These are phyloP conservation scores for Psidium guajava DNA, from an alignment of 345 rosid species.

Conservation along the genomic window DNA sequence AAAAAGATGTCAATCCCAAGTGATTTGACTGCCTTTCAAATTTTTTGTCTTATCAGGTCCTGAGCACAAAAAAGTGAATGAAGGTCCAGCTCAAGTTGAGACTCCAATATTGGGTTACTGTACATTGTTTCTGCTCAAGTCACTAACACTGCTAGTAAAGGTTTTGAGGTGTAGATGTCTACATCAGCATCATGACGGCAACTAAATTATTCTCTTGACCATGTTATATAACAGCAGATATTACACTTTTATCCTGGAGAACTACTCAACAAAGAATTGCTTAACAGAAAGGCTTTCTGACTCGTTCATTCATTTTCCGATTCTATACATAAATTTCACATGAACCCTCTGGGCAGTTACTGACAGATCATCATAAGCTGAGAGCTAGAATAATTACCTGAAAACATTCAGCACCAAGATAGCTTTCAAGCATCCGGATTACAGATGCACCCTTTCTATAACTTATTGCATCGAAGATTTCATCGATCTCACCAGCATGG, in stretches of 20 bases:
- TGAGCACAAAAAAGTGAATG: not conserved
- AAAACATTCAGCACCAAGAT: constrained; percentile 84
- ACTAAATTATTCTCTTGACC: not conserved
- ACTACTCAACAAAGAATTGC: not conserved
- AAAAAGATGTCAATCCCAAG: not conserved
- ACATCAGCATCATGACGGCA: not conserved
- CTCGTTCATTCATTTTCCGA: not conserved
- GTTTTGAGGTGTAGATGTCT: not conserved
- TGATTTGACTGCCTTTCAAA: not conserved
- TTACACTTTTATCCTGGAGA: not conserved
- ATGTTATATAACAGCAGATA: not conserved
- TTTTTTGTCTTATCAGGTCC: not conserved
- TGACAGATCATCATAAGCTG: not conserved
- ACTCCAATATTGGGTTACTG: not conserved
- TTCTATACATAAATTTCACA: not conserved
- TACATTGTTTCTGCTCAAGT: not conserved
- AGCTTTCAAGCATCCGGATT: constrained; percentile 92
- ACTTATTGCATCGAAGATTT: constrained; percentile 94
- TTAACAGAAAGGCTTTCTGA: not conserved
- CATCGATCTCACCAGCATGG: constrained; percentile 85
- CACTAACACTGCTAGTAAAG: not conserved
- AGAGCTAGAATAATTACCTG: constrained; percentile 42
- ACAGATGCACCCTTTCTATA: constrained; percentile 92
- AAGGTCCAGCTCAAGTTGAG: not conserved
- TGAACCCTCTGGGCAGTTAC: not conserved